Base-by-base conservation (phyloP, 345 rosid species). In the Raphanus sativus region DNA sequence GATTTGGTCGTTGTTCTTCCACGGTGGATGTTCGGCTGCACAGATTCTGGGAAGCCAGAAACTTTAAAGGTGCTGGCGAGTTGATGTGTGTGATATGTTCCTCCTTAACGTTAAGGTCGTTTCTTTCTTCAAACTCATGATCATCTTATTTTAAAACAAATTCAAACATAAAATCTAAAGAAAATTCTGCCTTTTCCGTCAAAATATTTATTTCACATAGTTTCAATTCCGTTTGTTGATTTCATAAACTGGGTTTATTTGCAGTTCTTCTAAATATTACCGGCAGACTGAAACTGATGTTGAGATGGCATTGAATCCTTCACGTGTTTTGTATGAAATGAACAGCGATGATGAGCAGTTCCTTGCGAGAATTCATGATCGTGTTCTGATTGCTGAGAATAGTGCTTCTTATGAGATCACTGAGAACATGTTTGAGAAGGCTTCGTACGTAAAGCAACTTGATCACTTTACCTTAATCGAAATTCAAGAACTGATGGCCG, bases 301-400 rank as follows among this genome's bases (percentile, higher is more conserved):
- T 66, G 96, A 92, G 81, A 87, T 95, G 96, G 99, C 97, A 80
- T 78, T 95, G 87, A 69, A 91, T 81, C 91, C 96, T 66, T 84
- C 85, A 8, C 89, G 80, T 74, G 86, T 89, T 75, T 75, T 92
- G 58, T 95, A 95, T 84, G 99, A 92, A 84, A 89, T 95, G 91
- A 98, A 95, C 81, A 95, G 93, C 69, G 99, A 92, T 65, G 99
- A 95, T 75, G 99, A 95, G 71, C 81, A 76, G 84, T 92, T 86
- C 90, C 62, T 92, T 58, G 71, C 75, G 26, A 82, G 81, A 81
- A 81, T 82, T 65, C 38, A 12, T 40, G 83, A 70, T 66, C 21
- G 21, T 21, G 1, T 21, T 21, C 21, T 21, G 21, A 21, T 21
- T 21, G 21, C 21, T 21, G 21, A 21, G 21, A 21, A 21, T 21